Conservation (phyloP, 371 early-diverging fungal species). For the Apophysomyces elegans region DNA sequence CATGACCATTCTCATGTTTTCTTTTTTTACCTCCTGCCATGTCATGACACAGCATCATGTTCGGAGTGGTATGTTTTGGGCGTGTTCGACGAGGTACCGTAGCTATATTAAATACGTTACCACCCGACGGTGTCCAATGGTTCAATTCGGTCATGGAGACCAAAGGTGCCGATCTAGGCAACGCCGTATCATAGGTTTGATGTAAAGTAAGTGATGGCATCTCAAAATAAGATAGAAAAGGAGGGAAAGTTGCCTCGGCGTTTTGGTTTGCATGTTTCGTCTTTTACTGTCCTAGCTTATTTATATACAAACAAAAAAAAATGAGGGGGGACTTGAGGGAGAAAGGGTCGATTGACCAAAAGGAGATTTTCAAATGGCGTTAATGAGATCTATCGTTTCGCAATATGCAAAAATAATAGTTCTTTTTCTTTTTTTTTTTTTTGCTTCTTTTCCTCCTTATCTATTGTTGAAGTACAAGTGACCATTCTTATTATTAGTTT, state of each 20-base stretch:
- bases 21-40: conserved; percentile 55
- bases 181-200: background rate
- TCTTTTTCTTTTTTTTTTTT: too few species aligned
- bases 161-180: background rate
- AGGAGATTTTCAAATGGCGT: too few species aligned
- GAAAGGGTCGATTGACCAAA: too few species aligned
- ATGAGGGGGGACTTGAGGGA: too few species aligned
- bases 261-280: background rate
- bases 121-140: background rate
- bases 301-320: too few species aligned
- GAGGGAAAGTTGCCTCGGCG: background rate
- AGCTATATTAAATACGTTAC: background rate
- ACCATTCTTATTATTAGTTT: too few species aligned
- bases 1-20: background rate
- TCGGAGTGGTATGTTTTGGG: background rate
- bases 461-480: too few species aligned
- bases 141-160: background rate
- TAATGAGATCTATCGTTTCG: too few species aligned
- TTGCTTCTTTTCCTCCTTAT: too few species aligned
- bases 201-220: conserved; percentile 5
- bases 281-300: background rate
- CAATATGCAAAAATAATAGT: too few species aligned
- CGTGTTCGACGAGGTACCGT: background rate
- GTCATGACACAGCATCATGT: conserved; percentile 47
- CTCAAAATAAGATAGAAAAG: background rate